Evolutionary conservation across 2,329 filamentous ascomycete genomes (phyloP), one percentile per base, ranked within the genome.

Genomic region (Pseudocercospora fijiensis): DNA sequence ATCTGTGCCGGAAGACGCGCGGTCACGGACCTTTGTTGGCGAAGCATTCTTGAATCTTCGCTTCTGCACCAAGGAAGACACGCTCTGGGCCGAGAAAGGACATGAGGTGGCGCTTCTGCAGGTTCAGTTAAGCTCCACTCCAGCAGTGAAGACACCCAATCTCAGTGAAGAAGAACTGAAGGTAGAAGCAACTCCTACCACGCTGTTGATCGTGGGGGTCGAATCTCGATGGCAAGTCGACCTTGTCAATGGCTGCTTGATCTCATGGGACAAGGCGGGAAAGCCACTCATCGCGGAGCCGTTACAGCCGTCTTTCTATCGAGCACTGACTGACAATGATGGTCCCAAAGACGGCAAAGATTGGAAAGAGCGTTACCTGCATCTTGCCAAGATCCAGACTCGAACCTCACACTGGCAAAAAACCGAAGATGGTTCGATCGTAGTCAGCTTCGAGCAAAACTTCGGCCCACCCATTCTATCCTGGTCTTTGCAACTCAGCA

Each of bases 321-420:
- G 87, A 4, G 84, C 87, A 0, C 82, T 83, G 13, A 90, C 87
- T 0, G 85, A 90, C 74, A 90, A 90, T 69, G 88, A 90, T 70
- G 77, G 78, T 0, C 80, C 83, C 0, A 71, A 76, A 16, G 83
- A 85, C 10, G 79, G 83, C 3, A 81, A 80, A 4, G 85, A 88
- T 67, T 90, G 87, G 87, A 76, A 81, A 51, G 65, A 68, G 1
- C 57, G 57, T 20, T 60, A 67, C 16, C 49, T 73, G 2, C 66
- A 71, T 33, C 59, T 69, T 2, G 71, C 70, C 1, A 62, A 20
- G 18, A 26, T 66, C 0, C 62, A 72, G 43, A 72, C 68, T 9
- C 64, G 67, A n/a, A 60, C 57, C n/a, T 57, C 60, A 0, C 61
- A 65, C 7, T 70, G 64, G 66, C 45, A 52, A 22, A 30, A 63